phyloP scores from a whole-genome alignment of 495 filamentous ascomycete species.

The Hyaloscypha variabilis region DNA sequence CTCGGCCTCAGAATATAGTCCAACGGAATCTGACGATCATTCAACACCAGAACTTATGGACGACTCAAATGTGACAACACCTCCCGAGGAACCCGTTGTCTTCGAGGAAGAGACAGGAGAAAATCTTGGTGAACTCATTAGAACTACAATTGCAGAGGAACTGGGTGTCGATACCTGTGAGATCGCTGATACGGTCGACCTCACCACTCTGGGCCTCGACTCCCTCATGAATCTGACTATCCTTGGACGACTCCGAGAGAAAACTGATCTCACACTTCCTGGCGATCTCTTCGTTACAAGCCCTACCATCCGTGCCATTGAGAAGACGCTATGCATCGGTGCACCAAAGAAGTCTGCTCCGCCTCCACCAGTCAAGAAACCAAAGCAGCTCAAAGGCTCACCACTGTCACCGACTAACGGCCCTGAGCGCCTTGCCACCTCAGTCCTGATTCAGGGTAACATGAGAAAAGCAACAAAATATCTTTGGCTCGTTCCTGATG shows the following conservation, averaged over 20 bases:
- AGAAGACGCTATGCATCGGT: constrained; percentile 6
- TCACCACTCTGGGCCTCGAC: constrained; percentile 61
- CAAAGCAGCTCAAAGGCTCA: constrained; percentile 11
- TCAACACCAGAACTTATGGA: background rate
- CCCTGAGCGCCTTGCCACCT: constrained; percentile 34
- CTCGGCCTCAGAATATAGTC: constrained; percentile 46
- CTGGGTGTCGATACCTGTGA: constrained; percentile 69
- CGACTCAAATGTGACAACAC: constrained; percentile 27
- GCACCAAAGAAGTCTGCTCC: constrained; percentile 32
- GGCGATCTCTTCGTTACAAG: constrained; percentile 43
- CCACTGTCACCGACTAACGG: background rate
- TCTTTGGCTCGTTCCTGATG: constrained; percentile 77
- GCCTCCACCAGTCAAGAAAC: constrained; percentile 35
- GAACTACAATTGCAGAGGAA: constrained; percentile 57
- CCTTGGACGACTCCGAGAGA: constrained; percentile 59
- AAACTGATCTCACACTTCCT: constrained; percentile 52
- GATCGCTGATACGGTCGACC: constrained; percentile 52
- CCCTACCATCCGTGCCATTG: constrained; percentile 41
- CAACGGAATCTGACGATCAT: constrained; percentile 47
- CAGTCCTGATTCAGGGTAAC: constrained; percentile 67
- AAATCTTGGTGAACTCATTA: constrained; percentile 31
- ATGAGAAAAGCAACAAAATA: constrained; percentile 59
- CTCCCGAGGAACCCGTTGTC: constrained; percentile 20
- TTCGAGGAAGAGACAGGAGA: background rate
- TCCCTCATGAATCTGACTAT: constrained; percentile 62